phyloP scores from a whole-genome alignment of 176 grass and related monocot species.

The Cenchrus americanus region DNA sequence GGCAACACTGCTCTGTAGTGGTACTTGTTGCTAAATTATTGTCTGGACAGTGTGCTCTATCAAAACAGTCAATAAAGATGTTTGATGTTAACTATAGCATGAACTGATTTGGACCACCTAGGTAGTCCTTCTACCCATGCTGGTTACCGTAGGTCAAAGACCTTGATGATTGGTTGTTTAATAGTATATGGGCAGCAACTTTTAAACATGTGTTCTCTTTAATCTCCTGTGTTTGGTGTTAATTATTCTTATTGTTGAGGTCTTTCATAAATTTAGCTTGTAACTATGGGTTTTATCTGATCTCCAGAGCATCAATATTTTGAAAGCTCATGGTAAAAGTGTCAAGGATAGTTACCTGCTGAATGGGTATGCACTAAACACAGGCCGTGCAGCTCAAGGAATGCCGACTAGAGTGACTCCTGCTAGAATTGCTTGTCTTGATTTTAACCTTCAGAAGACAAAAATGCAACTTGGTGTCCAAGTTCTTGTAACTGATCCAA shows the following conservation, averaged over 20 bases:
- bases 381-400: constrained; percentile 86
- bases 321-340: constrained; percentile 94
- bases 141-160: background rate
- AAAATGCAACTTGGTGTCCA: constrained; percentile 97
- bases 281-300: constrained; percentile 21
- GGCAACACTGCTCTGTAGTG: background rate
- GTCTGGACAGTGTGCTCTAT: background rate
- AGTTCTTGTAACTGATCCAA: constrained; percentile 88
- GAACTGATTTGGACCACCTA: background rate
- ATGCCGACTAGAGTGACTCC: constrained; percentile 81
- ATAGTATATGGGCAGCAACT: background rate
- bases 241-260: background rate
- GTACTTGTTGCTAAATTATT: constrained; percentile 12
- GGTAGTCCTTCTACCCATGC: background rate
- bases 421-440: constrained; percentile 90
- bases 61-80: background rate
- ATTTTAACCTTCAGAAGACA: constrained; percentile 96
- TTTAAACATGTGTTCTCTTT: background rate
- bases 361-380: constrained; percentile 92
- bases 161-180: background rate
- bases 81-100: background rate
- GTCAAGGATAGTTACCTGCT: constrained; percentile 82
- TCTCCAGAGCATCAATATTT: constrained; percentile 81
- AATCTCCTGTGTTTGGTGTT: constrained; percentile 6
- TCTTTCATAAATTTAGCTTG: background rate